These are phyloP conservation scores for Monosporozyma aerobia DNA, from an alignment of 805 yeast genomes.

Conservation along the genomic window DNA sequence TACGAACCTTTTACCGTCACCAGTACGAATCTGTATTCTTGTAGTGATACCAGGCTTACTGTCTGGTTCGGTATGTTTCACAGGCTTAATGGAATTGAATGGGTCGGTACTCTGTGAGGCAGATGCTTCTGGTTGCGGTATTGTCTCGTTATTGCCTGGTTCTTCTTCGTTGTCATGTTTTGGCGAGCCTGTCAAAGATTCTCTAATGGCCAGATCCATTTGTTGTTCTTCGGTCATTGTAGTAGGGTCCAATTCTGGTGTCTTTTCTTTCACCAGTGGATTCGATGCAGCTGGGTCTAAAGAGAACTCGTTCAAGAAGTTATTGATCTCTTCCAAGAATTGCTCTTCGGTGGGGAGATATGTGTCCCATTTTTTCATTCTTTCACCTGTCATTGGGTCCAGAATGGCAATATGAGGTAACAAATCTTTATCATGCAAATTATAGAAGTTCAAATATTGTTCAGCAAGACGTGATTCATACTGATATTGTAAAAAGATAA, in stretches of 20 bases:
- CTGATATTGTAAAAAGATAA: constrained; percentile 80
- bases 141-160: constrained; percentile 8
- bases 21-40: constrained; percentile 79
- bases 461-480: constrained; percentile 67
- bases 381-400: constrained; percentile 94
- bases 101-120: constrained; percentile 32
- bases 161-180: constrained; percentile 1
- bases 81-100: constrained; percentile 42
- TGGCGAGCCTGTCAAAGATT: constrained; percentile 37
- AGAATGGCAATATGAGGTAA: constrained; percentile 86
- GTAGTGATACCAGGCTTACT: constrained; percentile 47
- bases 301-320: constrained; percentile 58
- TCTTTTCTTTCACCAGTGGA: constrained; percentile 56
- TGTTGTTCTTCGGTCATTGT: constrained; percentile 77
- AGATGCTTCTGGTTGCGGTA: not conserved
- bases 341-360: constrained; percentile 47
- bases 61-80: constrained; percentile 55
- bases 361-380: constrained; percentile 67
- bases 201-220: constrained; percentile 60
- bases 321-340: constrained; percentile 61
- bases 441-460: constrained; percentile 64
- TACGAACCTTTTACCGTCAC: constrained; percentile 75
- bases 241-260: constrained; percentile 49
- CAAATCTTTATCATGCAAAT: constrained; percentile 37
- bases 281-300: constrained; percentile 53